Conservation (phyloP, 2,329 filamentous ascomycete genomes). For the Ceratocystis destructans region DNA sequence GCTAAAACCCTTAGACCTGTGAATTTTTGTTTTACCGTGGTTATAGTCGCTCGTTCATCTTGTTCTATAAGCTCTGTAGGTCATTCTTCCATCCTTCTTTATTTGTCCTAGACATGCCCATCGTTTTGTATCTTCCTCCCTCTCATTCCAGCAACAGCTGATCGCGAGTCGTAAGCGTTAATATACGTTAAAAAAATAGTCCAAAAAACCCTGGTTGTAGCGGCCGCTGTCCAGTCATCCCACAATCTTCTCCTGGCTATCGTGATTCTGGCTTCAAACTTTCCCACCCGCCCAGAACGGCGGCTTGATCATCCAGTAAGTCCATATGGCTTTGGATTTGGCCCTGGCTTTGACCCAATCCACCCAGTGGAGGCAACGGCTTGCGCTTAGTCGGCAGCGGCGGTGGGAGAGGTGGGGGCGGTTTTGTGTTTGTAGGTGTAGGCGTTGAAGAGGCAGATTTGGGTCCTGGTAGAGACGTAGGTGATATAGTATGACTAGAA, state of each 20-base stretch:
- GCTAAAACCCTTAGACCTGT: not conserved
- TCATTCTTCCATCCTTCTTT: not conserved
- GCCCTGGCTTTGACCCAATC: slow-evolving; percentile 4
- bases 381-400: slow-evolving; percentile 22
- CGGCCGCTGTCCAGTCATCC: not conserved
- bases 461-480: too few relatives aligned
- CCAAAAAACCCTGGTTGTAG: not conserved
- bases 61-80: not conserved
- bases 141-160: not conserved
- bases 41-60: not conserved
- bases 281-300: slow-evolving; percentile 41
- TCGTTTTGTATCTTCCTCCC: not conserved
- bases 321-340: slow-evolving; percentile 29
- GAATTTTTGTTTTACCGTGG: too few relatives aligned
- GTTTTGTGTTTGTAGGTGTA: not conserved
- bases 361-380: slow-evolving; percentile 18
- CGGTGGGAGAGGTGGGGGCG: slow-evolving; percentile 7
- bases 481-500: too few relatives aligned
- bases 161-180: too few relatives aligned
- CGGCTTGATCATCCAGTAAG: slow-evolving; percentile 34
- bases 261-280: slow-evolving; percentile 34
- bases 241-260: not conserved
- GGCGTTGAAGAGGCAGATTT: not conserved
- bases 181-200: not conserved
- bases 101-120: not conserved